Evolutionary conservation across 352 stramenopile genomes (phyloP).

Genomic region (Phytophthora hibernalis): DNA sequence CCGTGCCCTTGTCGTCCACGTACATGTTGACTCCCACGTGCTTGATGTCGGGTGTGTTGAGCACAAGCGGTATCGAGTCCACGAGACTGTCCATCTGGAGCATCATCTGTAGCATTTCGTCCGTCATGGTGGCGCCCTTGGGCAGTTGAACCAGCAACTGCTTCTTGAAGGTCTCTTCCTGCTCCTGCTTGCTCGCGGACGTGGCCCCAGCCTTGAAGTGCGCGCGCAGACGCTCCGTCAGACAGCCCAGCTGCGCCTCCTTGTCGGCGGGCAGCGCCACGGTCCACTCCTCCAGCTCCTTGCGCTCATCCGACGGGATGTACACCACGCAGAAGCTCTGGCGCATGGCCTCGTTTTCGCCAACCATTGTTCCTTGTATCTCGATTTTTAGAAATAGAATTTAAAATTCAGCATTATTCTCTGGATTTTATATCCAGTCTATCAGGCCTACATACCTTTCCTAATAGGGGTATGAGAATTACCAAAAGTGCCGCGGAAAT

Average conservation of each 20-base stretch:
- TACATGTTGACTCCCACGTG: constrained; percentile 91
- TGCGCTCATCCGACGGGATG: constrained; percentile 60
- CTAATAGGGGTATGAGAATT: too few species aligned
- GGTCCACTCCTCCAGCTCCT: constrained; percentile 76
- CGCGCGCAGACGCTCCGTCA: constrained; percentile 80
- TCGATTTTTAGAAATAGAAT: background rate
- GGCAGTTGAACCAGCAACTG: constrained; percentile 80
- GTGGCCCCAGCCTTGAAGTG: constrained; percentile 74
- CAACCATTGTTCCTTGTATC: constrained; percentile 56
- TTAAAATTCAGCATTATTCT: too few species aligned
- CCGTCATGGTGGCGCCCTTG: constrained; percentile 63
- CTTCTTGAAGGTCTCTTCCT: constrained; percentile 84
- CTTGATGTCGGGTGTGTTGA: constrained; percentile 74
- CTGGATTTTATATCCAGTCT: too few species aligned
- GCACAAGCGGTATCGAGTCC: constrained; percentile 87
- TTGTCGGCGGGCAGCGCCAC: constrained; percentile 78
- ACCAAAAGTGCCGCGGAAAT: too few species aligned
- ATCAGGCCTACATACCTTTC: too few species aligned
- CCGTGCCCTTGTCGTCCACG: constrained; percentile 90
- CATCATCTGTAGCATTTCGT: constrained; percentile 89
- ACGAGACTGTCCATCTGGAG: constrained; percentile 90
- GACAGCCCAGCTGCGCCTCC: constrained; percentile 78
- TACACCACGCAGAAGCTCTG: constrained; percentile 81
- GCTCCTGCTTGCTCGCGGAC: constrained; percentile 46
- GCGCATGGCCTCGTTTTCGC: constrained; percentile 49